Base-by-base conservation (phyloP, 192 early-diverging fungal species). In the Chytriomyces hyalinus region DNA sequence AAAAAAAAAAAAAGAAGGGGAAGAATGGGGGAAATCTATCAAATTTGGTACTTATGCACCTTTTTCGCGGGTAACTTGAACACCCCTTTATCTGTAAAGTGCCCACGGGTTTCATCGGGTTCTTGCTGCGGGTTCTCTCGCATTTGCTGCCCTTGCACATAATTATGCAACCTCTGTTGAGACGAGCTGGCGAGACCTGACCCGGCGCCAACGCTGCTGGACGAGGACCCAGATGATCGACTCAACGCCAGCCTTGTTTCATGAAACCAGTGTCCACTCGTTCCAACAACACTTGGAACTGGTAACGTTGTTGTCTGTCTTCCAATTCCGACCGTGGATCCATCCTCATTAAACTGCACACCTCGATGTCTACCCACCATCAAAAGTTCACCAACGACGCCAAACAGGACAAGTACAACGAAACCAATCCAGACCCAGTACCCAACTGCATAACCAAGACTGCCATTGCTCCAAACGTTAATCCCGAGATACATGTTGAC, bases 401-500 rank as follows among this genome's bases (percentile, higher is more conserved):
- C 51, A 22, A 22, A 17, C 24, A 11, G 50, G 59, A 72, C 13
- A 1, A 24, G 22, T 11, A 72, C n/a, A 26, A 72, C 53, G 53
- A 72, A 15, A 48, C 70, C 70, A 50, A 24, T 61, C 70, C 46
- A 20, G 15, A 65, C 17, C 64, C 64, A 65, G 64, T 57, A 60
- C 17, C 47, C 43, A 13, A n/a, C 47, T 4, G 11, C 11, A 2
- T 11, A 47, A 46, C 26, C 17, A n/a, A 26, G 47, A 3, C 43
- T 48, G 15, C n/a, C 28, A 50, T 75, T 76, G 47, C 50, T 48
- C 65, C 75, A 83, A 0, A 78, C 72, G 22, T 28, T 67, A 45
- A 84, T 62, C 2, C 87, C 87, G 9, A 85, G 49, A 47, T 68
- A 76, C 5, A 83, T 43, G 71, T 83, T 86, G 76, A 83, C 59